These are phyloP conservation scores for Colletotrichum cereale DNA, from an alignment of 2,329 filamentous ascomycete genomes.

Conservation along the genomic window DNA sequence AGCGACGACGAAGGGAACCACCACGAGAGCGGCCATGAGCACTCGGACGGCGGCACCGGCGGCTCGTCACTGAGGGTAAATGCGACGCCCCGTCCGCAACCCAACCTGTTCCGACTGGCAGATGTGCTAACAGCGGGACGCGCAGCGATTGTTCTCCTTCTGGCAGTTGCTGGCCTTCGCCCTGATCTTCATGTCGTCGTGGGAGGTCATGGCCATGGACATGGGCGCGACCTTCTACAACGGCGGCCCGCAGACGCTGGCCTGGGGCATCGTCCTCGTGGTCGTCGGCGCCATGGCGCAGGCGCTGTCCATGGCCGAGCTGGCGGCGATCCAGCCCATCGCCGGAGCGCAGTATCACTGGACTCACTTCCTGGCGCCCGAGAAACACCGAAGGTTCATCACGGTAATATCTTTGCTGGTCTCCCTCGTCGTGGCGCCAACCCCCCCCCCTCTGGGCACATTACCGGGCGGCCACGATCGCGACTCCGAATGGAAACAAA, in stretches of 20 bases:
- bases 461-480: too few species aligned
- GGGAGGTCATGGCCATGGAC: conserved; percentile 40
- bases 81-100: background rate
- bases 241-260: conserved; percentile 35
- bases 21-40: background rate
- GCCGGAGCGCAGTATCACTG: conserved; percentile 44
- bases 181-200: conserved; percentile 37
- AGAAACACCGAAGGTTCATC: conserved; percentile 36
- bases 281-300: conserved; percentile 36
- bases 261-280: conserved; percentile 35
- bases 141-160: conserved; percentile 33
- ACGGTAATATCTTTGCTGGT: conserved; percentile 6
- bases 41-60: conserved; percentile 15
- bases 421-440: background rate
- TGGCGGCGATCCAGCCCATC: conserved; percentile 44
- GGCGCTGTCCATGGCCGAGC: conserved; percentile 42
- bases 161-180: conserved; percentile 36
- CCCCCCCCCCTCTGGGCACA: too few species aligned
- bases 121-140: background rate
- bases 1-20: conserved; percentile 1
- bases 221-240: conserved; percentile 37
- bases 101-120: background rate
- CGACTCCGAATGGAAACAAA: background rate
- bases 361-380: conserved; percentile 36
- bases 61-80: conserved; percentile 22